Evolutionary conservation across 1,284 basidiomycete genomes (phyloP).

Genomic region (Cryptococcus deneoformans): DNA sequence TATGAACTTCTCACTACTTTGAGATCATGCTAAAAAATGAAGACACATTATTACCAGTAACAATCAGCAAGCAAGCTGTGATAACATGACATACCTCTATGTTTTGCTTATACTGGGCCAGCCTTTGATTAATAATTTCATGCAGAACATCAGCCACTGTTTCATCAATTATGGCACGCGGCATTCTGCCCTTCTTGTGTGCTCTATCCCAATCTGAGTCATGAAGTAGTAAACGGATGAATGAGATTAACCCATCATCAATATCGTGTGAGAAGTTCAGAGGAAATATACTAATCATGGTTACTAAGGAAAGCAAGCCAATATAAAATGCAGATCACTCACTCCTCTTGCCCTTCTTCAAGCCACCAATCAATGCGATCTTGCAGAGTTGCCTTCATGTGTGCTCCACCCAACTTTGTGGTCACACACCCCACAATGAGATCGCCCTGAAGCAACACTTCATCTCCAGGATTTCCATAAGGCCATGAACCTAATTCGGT

Average conservation of each 20-base stretch:
- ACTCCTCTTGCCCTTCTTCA: conserved; percentile 88
- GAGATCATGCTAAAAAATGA: conserved; percentile 4
- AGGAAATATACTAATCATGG: conserved; percentile 56
- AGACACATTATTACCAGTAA: background rate
- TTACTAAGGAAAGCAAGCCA: background rate
- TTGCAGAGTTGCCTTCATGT: conserved; percentile 3
- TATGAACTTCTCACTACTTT: background rate
- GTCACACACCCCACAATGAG: conserved; percentile 60
- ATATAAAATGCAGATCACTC: conserved; percentile 34
- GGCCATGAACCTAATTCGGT: conserved; percentile 27
- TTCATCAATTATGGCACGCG: conserved; percentile 65
- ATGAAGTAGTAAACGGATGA: conserved; percentile 67
- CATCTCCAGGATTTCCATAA: conserved; percentile 76
- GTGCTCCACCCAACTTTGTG: conserved; percentile 21
- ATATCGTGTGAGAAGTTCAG: conserved; percentile 58
- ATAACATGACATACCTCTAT: conserved; percentile 5
- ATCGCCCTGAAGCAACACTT: conserved; percentile 80
- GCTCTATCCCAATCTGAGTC: conserved; percentile 65
- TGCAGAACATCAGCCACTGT: conserved; percentile 49
- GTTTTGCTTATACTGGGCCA: conserved; percentile 4
- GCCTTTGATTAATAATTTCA: conserved; percentile 51
- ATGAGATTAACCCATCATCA: conserved; percentile 65
- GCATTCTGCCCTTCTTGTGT: conserved; percentile 68
- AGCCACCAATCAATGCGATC: conserved; percentile 83
- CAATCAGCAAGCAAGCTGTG: background rate